A percentile compares a stretch with the other conserved stretches of the same genome.
Evolutionary conservation across 768 basidiomycete genomes (phyloP).

Genomic region (Dioszegia aurantiaca): DNA sequence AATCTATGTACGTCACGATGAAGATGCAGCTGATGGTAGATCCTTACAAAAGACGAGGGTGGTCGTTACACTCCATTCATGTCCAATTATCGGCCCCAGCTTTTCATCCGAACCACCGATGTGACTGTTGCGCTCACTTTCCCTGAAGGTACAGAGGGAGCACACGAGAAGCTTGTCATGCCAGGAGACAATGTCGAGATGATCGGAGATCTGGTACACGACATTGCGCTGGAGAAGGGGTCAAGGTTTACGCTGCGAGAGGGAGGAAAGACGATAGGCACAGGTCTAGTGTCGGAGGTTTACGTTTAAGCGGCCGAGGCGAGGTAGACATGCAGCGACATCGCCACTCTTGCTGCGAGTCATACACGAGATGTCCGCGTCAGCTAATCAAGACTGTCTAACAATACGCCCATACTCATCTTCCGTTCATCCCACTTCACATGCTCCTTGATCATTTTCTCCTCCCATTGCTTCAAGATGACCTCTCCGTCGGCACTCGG

Average conservation of each 20-base stretch:
- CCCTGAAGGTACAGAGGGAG: conserved; percentile 76
- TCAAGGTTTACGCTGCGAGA: conserved; percentile 91
- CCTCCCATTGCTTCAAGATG: conserved; percentile 32
- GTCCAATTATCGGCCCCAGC: conserved; percentile 88
- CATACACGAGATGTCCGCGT: too few relatives aligned
- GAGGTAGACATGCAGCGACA: conserved; percentile 23
- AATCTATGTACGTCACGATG: conserved; percentile 61
- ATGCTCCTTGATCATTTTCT: conserved; percentile 23
- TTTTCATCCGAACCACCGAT: conserved; percentile 93
- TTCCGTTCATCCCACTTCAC: conserved; percentile 26
- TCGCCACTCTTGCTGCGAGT: conserved; percentile 17
- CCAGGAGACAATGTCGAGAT: conserved; percentile 97
- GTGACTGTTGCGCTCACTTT: conserved; percentile 80
- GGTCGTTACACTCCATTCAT: conserved; percentile 66
- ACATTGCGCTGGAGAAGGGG: conserved; percentile 85
- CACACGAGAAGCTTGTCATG: conserved; percentile 93
- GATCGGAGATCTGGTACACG: conserved; percentile 73
- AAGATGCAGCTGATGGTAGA: conserved; percentile 54
- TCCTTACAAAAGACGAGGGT: conserved; percentile 82
- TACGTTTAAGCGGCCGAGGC: conserved; percentile 49
- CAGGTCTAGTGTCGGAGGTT: conserved; percentile 88
- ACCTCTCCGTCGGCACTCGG: background rate
- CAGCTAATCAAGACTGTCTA: background rate
- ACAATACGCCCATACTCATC: conserved; percentile 12
- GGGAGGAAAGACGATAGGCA: conserved; percentile 91